Base-by-base conservation (phyloP, 1,284 basidiomycete species). In the Coriolopsis trogii region DNA sequence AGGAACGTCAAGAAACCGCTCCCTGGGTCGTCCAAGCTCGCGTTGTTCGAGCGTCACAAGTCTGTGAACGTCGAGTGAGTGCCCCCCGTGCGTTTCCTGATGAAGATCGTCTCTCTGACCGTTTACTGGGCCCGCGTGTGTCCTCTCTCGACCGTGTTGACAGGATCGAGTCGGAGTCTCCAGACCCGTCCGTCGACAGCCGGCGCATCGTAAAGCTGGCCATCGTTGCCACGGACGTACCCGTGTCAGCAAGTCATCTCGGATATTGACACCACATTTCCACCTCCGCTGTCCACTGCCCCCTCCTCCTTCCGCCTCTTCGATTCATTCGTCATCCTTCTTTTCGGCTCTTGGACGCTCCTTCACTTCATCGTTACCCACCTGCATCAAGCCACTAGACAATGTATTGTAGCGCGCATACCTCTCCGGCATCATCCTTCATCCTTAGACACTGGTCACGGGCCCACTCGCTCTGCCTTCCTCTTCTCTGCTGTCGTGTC, bases 41-140 rank as follows among this genome's bases (percentile, higher is more conserved):
- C 67, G 10, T 69, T 74, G 24, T 78, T 75, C 57, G 74, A 76
- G 52, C 71, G 81, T 53, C 77, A 78, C 58, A 82, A 82, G 59
- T 73, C 73, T 16, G 76, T 82, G 12, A 74, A 73, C 39, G 81
- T 80, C 25, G 73, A 69, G 81, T 82, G 54, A 65, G 78, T 70
- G 44, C 41, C 29, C 44, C 40, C 16, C 18, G 31, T 18, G 36
- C 24, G 44, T 20, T 29, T 34, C 45, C n/a, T 40, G 41, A 33
- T 46, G 37, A 26, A 21, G 47, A 46, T 47, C 10, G 38, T 49
- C 45, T 30, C 46, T 42, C 23, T 30, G n/a, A n/a, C n/a, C n/a
- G n/a, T n/a, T n/a, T n/a, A n/a, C n/a, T n/a, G n/a, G n/a, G n/a
- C n/a, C n/a, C n/a, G n/a, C n/a, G n/a, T n/a, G n/a, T n/a, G n/a